Evolutionary conservation across 1,139 yeast species (phyloP), one percentile per base, ranked within the genome.

Genomic region (Maudiozyma humilis): DNA sequence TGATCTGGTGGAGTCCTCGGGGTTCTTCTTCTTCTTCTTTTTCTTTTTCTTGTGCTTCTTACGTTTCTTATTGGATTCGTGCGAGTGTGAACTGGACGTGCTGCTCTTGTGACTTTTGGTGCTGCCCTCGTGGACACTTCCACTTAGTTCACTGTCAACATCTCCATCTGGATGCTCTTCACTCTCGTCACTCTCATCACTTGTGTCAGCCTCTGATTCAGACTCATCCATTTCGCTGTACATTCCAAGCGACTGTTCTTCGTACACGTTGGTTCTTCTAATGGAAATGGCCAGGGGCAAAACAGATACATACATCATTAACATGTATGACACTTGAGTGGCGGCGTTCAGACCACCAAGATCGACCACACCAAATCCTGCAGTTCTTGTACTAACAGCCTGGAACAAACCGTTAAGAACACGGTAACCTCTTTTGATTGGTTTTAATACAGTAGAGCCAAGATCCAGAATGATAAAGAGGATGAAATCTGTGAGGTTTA

Each of bases 231-330:
- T 67, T 36, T 73, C 74, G 29, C 73, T 68, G 59, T 87, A 89
- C 13, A 89, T 76, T 13, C 98, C 98, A 48, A 91, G 68, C 0
- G 96, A 84, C 61, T 88, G 97, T 59, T 91, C 98, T 61, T 91
- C 99, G 65, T 91, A 91, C 40, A 91, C 99, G 62, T 91, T 91
- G 18, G 98, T 91, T 61, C 96, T 76, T 66, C 99, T 80, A 53
- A 91, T 88, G 38, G 96, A 86, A 55, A 91, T 91, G 34, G 98
- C 98, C 57, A 91, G 70, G 0, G 99, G 99, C 59, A 89, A 71
- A 41, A 91, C 96, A 4, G 97, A 89, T 27, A 93, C 87, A 67
- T 93, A 91, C 98, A 91, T 91, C 97, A 91, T 89, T 50, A 91
- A 73, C 80, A 88, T 75, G 62, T 93, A 93, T 56, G 94, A 81